These are phyloP conservation scores for Prunella vulgaris DNA, from an alignment of 257 asterid species.

Conservation along the genomic window DNA sequence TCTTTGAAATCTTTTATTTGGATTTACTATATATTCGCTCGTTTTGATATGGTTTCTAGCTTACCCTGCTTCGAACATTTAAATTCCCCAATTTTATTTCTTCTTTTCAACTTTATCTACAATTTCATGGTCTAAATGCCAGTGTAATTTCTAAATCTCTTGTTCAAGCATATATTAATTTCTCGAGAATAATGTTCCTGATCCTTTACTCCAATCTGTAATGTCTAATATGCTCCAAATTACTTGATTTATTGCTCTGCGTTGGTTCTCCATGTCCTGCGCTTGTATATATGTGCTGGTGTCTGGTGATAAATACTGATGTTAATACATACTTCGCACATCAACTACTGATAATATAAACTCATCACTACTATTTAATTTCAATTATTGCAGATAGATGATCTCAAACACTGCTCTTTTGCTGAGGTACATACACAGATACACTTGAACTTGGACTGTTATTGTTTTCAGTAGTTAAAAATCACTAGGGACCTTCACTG, in stretches of 20 bases:
- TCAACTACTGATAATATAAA: background rate
- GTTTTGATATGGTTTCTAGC: background rate
- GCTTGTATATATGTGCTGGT: background rate
- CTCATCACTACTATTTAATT: background rate
- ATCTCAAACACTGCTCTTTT: slow-evolving; percentile 69
- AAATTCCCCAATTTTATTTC: background rate
- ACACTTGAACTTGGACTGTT: background rate
- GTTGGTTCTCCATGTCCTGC: background rate
- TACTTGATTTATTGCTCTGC: background rate
- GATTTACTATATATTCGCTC: no score
- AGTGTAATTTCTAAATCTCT: background rate
- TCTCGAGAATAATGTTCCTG: background rate
- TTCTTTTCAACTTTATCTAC: background rate
- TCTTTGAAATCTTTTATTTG: no score
- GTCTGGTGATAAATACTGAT: background rate
- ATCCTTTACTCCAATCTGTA: background rate
- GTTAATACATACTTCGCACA: no score
- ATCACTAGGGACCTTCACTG: slow-evolving; percentile 3
- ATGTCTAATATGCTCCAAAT: background rate
- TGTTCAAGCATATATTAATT: background rate
- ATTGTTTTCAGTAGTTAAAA: background rate
- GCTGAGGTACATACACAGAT: slow-evolving; percentile 55
- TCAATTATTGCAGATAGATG: slow-evolving; percentile 60
- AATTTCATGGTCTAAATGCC: background rate
- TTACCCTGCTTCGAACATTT: background rate